Conservation (phyloP, 768 basidiomycete genomes). For the Podaxis carcinomalis region DNA sequence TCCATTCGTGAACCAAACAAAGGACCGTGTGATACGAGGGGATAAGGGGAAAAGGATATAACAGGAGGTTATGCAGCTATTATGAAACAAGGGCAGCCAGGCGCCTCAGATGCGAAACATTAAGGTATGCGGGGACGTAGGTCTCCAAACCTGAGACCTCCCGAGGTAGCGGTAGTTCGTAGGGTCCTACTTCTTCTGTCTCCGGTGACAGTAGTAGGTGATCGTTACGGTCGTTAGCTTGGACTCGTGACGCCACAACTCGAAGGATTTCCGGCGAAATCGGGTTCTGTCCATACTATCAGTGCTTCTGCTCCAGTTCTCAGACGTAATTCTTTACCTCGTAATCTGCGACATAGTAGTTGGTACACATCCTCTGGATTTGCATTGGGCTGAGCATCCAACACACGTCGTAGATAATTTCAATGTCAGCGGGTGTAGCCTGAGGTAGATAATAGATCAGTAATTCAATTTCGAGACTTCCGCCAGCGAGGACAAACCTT, state of each 20-base stretch:
- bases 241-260: slow-evolving; percentile 93
- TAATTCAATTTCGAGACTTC: background rate
- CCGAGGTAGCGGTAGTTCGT: slow-evolving; percentile 88
- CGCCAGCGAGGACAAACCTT: slow-evolving; percentile 51
- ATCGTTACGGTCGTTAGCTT: slow-evolving; percentile 95
- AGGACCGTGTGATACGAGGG: slow-evolving; percentile 29
- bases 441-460: slow-evolving; percentile 25
- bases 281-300: slow-evolving; percentile 58
- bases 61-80: slow-evolving; percentile 15
- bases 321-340: slow-evolving; percentile 52
- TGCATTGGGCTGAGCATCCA: slow-evolving; percentile 99
- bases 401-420: slow-evolving; percentile 99
- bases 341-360: slow-evolving; percentile 98
- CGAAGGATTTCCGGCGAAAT: slow-evolving; percentile 97
- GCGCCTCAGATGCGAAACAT: slow-evolving; percentile 83
- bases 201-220: slow-evolving; percentile 94
- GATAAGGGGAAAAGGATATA: slow-evolving; percentile 14
- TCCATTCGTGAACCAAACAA: background rate
- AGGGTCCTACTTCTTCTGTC: slow-evolving; percentile 95
- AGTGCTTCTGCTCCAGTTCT: slow-evolving; percentile 1
- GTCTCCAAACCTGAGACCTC: slow-evolving; percentile 97
- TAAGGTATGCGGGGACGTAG: slow-evolving; percentile 90
- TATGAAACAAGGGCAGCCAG: slow-evolving; percentile 84
- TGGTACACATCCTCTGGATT: slow-evolving; percentile 98
- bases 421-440: slow-evolving; percentile 93